Percentiles rank a stretch among this genome's conserved stretches.
Conservation (phyloP, 2,329 filamentous ascomycete genomes). For the Lizonia empirigonia region DNA sequence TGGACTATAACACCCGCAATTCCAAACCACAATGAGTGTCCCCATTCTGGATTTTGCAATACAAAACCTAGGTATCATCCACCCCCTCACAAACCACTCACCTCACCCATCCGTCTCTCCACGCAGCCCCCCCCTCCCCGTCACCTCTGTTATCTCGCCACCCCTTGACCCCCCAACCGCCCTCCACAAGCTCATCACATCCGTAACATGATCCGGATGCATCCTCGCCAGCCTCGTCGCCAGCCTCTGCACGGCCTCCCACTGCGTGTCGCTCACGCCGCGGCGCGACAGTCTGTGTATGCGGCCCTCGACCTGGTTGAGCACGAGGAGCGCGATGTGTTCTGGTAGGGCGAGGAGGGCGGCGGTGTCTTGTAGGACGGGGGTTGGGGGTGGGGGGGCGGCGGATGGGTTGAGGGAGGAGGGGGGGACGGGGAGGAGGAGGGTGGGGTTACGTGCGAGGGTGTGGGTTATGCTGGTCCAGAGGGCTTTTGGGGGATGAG, state of each 20-base stretch:
- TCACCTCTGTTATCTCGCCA: background rate
- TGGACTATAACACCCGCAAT: too few species aligned
- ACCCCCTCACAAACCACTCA: too few species aligned
- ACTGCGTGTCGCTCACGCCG: background rate
- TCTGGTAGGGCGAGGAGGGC: background rate
- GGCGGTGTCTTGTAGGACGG: background rate
- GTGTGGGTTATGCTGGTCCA: too few species aligned
- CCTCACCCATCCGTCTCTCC: too few species aligned
- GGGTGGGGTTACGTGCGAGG: too few species aligned
- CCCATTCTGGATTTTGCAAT: too few species aligned
- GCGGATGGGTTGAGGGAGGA: too few species aligned
- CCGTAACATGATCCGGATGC: constrained; percentile 7
- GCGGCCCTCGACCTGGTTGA: background rate
- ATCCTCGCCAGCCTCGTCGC: background rate
- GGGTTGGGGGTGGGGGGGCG: too few species aligned
- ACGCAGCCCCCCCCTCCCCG: background rate
- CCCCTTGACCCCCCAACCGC: background rate
- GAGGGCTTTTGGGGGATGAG: too few species aligned
- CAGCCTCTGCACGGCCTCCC: background rate
- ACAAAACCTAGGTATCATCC: too few species aligned
- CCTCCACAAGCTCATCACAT: background rate
- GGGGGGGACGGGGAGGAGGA: too few species aligned
- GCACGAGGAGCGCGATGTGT: background rate
- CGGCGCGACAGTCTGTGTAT: background rate
- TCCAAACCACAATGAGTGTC: too few species aligned